Conservation (phyloP, 2,329 filamentous ascomycete genomes). For the Fusarium virguliforme region DNA sequence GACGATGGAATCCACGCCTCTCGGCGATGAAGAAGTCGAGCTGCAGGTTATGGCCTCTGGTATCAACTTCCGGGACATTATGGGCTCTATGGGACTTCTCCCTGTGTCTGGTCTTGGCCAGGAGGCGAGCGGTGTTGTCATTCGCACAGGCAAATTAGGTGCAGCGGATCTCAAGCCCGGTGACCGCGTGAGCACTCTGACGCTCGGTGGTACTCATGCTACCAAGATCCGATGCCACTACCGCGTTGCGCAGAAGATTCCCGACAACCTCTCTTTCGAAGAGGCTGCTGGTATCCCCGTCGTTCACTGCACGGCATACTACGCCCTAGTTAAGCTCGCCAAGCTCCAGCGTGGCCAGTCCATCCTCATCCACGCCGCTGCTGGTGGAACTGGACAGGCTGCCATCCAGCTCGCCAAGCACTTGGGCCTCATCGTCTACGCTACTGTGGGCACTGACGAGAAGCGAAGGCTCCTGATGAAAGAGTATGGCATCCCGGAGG, state of each 20-base stretch:
- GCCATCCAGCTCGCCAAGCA: slow-evolving; percentile 48
- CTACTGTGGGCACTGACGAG: slow-evolving; percentile 52
- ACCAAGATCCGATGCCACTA: background rate
- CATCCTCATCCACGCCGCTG: slow-evolving; percentile 52
- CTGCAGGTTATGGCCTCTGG: too few relatives aligned
- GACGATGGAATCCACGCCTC: too few relatives aligned
- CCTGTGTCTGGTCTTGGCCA: slow-evolving; percentile 1
- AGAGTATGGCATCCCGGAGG: background rate
- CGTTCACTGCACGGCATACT: slow-evolving; percentile 27
- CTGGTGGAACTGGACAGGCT: slow-evolving; percentile 48
- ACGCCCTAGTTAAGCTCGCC: slow-evolving; percentile 18
- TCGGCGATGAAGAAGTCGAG: too few relatives aligned
- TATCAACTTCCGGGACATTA: slow-evolving; percentile 3
- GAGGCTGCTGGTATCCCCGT: slow-evolving; percentile 29
- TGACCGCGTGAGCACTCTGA: slow-evolving; percentile 19
- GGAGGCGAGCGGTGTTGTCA: slow-evolving; percentile 8
- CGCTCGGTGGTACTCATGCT: slow-evolving; percentile 14
- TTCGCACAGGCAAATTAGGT: background rate
- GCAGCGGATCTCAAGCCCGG: slow-evolving; percentile 10
- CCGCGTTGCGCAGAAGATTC: too few relatives aligned
- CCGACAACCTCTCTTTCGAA: slow-evolving; percentile 7
- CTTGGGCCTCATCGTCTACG: slow-evolving; percentile 49
- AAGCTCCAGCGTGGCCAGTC: slow-evolving; percentile 35
- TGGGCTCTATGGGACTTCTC: slow-evolving; percentile 5
- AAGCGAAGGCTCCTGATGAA: slow-evolving; percentile 38